A percentile compares a stretch with the other conserved stretches of the same genome.
Evolutionary conservation across 371 early-diverging fungal species (phyloP).

Genomic region (Mortierella polycephala): DNA sequence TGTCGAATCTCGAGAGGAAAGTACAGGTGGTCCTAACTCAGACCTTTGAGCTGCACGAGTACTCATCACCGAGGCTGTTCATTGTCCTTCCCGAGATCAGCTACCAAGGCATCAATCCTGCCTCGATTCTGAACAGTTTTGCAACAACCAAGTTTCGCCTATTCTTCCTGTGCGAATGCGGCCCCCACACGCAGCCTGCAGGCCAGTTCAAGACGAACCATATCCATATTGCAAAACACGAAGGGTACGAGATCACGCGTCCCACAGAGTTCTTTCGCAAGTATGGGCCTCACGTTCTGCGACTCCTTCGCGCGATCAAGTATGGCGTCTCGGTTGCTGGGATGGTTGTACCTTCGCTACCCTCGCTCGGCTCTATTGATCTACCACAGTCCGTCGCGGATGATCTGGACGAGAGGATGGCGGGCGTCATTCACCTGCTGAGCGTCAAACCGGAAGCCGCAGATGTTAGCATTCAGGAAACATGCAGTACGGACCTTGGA

Average conservation of each 20-base stretch:
- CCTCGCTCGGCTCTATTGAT: constrained; percentile 19
- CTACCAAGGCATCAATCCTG: constrained; percentile 32
- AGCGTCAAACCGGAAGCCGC: background rate
- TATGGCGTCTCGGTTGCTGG: constrained; percentile 30
- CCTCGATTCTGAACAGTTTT: constrained; percentile 11
- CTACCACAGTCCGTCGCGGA: constrained; percentile 23
- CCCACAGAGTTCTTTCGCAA: constrained; percentile 50
- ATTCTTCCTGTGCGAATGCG: constrained; percentile 51
- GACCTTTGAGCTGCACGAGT: constrained; percentile 51
- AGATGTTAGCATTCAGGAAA: too few relatives aligned
- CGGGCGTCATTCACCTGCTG: constrained; percentile 23
- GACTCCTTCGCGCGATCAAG: constrained; percentile 30
- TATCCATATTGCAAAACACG: constrained; percentile 48
- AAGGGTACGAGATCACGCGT: constrained; percentile 47
- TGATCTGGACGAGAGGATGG: constrained; percentile 24
- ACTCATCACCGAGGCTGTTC: constrained; percentile 42
- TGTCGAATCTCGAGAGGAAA: constrained; percentile 17
- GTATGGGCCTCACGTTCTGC: constrained; percentile 36
- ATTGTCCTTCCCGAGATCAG: constrained; percentile 49
- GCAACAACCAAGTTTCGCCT: constrained; percentile 34
- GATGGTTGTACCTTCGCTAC: constrained; percentile 33
- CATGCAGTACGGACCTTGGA: too few relatives aligned
- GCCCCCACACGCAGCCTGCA: constrained; percentile 36
- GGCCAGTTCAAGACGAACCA: constrained; percentile 42
- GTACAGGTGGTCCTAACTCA: constrained; percentile 41